These are phyloP conservation scores for Phialemonium atrogriseum DNA, from an alignment of 2,329 filamentous ascomycete species.

Conservation along the genomic window DNA sequence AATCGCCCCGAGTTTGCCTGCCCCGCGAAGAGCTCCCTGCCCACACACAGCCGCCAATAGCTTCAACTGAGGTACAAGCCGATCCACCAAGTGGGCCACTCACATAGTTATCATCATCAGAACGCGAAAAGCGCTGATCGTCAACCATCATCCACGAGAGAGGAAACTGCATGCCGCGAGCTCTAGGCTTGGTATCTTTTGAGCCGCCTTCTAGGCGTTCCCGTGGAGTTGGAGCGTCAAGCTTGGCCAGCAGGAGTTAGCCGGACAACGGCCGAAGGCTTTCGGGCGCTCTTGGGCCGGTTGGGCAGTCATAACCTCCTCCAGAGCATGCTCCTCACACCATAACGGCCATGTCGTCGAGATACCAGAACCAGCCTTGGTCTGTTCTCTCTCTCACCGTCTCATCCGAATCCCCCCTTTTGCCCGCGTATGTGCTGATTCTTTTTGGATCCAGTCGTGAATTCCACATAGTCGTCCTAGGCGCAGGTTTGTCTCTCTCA, in stretches of 20 bases:
- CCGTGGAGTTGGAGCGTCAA: constrained; percentile 13
- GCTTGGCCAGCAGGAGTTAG: too few relatives aligned
- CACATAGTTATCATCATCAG: too few relatives aligned
- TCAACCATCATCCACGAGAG: too few relatives aligned
- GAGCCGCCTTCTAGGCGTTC: constrained; percentile 15
- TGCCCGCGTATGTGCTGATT: too few relatives aligned
- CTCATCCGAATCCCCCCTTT: too few relatives aligned
- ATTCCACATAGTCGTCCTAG: constrained; percentile 75
- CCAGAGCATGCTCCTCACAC: constrained; percentile 3
- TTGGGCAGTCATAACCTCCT: constrained; percentile 7
- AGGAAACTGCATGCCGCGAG: constrained; percentile 16
- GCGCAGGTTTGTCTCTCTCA: constrained; percentile 49
- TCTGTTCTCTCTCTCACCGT: constrained; percentile 5
- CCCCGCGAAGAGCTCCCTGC: too few relatives aligned
- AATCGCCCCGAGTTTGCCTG: too few relatives aligned
- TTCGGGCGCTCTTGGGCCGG: background rate
- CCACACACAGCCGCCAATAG: too few relatives aligned
- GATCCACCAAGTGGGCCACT: too few relatives aligned
- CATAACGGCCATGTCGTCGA: constrained; percentile 18
- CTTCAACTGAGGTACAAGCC: too few relatives aligned
- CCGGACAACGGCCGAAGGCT: too few relatives aligned
- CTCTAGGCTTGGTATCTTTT: constrained; percentile 9
- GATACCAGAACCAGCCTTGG: constrained; percentile 15
- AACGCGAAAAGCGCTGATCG: too few relatives aligned
- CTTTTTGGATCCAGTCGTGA: constrained; percentile 53